Evolutionary conservation across 768 basidiomycete species (phyloP).

Genomic region (Clitopilus hobsonii): DNA sequence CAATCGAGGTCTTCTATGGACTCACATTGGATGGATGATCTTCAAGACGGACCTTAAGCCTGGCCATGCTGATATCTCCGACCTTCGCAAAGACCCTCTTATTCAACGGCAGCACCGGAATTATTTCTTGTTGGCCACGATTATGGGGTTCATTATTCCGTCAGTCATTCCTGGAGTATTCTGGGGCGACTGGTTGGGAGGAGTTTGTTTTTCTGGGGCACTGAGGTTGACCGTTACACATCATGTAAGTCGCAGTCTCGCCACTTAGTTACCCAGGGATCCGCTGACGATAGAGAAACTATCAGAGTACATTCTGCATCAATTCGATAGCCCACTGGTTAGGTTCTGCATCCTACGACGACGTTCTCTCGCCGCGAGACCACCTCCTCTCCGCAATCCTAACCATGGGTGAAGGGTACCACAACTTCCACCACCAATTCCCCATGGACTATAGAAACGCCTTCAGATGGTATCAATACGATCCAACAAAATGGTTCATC

Average conservation of each 20-base stretch:
- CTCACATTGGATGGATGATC: constrained; percentile 83
- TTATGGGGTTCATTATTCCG: constrained; percentile 73
- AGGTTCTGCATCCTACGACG: constrained; percentile 78
- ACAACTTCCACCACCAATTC: constrained; percentile 90
- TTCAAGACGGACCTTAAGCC: constrained; percentile 68
- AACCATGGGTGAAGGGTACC: constrained; percentile 86
- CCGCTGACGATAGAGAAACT: not conserved
- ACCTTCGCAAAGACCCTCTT: constrained; percentile 63
- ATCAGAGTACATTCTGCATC: constrained; percentile 80
- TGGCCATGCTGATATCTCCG: constrained; percentile 70
- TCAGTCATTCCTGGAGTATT: constrained; percentile 62
- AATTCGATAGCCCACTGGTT: constrained; percentile 87
- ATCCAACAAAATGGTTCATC: constrained; percentile 97
- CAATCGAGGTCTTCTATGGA: constrained; percentile 72
- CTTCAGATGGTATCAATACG: constrained; percentile 79
- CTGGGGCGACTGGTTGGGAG: constrained; percentile 76
- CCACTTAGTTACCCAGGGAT: not conserved
- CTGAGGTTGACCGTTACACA: constrained; percentile 72
- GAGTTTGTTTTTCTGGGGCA: constrained; percentile 72
- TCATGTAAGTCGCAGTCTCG: constrained; percentile 53
- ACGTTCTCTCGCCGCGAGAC: constrained; percentile 72
- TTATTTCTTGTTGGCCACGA: constrained; percentile 57
- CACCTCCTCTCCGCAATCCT: constrained; percentile 77
- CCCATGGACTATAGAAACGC: constrained; percentile 86
- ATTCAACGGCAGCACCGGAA: constrained; percentile 75